Evolutionary conservation across 2,329 filamentous ascomycete genomes (phyloP).

Genomic region (Myriosclerotinia curreyana): DNA sequence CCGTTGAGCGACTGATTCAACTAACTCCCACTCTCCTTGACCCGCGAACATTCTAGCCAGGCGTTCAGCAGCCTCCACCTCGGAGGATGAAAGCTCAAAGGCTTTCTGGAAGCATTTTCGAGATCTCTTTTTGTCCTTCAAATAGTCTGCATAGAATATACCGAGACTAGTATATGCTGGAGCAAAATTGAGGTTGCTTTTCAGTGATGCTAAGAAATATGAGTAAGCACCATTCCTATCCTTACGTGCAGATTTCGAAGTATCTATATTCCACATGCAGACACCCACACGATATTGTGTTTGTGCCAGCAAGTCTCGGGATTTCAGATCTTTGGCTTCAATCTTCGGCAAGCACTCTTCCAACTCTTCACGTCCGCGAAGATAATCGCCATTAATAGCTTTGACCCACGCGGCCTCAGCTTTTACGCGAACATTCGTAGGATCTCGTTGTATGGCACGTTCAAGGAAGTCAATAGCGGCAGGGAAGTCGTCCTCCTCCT

Average conservation of each 20-base stretch:
- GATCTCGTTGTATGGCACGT: slow-evolving; percentile 71
- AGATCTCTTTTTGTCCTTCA: slow-evolving; percentile 79
- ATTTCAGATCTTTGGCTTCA: slow-evolving; percentile 56
- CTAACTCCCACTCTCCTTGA: slow-evolving; percentile 91
- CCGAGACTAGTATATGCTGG: slow-evolving; percentile 90
- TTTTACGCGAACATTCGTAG: slow-evolving; percentile 71
- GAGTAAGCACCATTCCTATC: slow-evolving; percentile 78
- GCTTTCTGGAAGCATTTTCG: slow-evolving; percentile 96
- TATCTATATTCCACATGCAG: slow-evolving; percentile 81
- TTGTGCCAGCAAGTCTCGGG: slow-evolving; percentile 74
- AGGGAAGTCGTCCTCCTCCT: slow-evolving; percentile 86
- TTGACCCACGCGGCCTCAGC: slow-evolving; percentile 92
- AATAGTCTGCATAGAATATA: slow-evolving; percentile 87
- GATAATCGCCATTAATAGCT: slow-evolving; percentile 74
- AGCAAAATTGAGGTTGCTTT: slow-evolving; percentile 82
- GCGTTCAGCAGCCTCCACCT: slow-evolving; percentile 82
- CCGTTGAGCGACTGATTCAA: slow-evolving; percentile 86
- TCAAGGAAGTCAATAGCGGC: slow-evolving; percentile 78
- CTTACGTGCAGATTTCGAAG: slow-evolving; percentile 71
- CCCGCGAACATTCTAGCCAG: slow-evolving; percentile 84
- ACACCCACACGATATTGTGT: slow-evolving; percentile 83
- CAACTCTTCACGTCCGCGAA: slow-evolving; percentile 64
- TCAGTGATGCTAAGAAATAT: slow-evolving; percentile 78
- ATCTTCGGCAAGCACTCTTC: slow-evolving; percentile 66
- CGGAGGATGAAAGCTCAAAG: slow-evolving; percentile 83